phyloP scores from a whole-genome alignment of 2,329 filamentous ascomycete species.

The Alternaria alternata region DNA sequence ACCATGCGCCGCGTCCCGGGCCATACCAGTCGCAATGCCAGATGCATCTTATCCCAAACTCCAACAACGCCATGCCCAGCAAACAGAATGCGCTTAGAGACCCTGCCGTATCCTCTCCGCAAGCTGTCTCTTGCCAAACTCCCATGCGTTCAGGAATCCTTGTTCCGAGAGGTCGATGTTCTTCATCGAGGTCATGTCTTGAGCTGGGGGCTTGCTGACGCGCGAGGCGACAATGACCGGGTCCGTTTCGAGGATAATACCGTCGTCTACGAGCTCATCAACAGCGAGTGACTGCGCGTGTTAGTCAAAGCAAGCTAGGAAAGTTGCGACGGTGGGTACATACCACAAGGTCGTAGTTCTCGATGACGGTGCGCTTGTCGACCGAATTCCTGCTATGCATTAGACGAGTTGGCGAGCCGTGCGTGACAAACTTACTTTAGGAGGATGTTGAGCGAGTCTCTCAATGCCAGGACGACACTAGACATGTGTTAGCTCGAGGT shows the following conservation, averaged over 20 bases:
- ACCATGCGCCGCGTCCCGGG: slow-evolving; percentile 13
- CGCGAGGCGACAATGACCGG: slow-evolving; percentile 91
- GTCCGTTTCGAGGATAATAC: slow-evolving; percentile 96
- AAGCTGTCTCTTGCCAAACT: slow-evolving; percentile 90
- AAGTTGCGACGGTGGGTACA: slow-evolving; percentile 2
- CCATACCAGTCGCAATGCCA: slow-evolving; percentile 28
- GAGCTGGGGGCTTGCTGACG: slow-evolving; percentile 88
- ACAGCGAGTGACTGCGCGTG: slow-evolving; percentile 89
- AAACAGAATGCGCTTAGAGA: slow-evolving; percentile 31
- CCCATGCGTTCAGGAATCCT: slow-evolving; percentile 90
- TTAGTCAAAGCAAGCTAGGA: slow-evolving; percentile 59
- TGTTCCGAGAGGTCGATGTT: slow-evolving; percentile 96
- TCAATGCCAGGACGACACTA: slow-evolving; percentile 84
- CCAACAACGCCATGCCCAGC: slow-evolving; percentile 43
- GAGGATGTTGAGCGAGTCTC: slow-evolving; percentile 87
- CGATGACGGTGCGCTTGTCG: slow-evolving; percentile 96
- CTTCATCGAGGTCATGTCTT: slow-evolving; percentile 87
- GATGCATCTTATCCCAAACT: slow-evolving; percentile 26
- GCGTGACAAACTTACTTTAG: slow-evolving; percentile 74
- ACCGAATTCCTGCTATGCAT: slow-evolving; percentile 76
- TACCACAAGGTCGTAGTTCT: slow-evolving; percentile 93
- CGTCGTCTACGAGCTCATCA: slow-evolving; percentile 74
- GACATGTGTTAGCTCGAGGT: slow-evolving; percentile 20
- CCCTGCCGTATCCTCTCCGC: slow-evolving; percentile 91
- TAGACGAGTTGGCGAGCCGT: slow-evolving; percentile 2